These are phyloP conservation scores for Aspergillus ellipticus DNA, from an alignment of 495 filamentous ascomycete species.

Conservation along the genomic window DNA sequence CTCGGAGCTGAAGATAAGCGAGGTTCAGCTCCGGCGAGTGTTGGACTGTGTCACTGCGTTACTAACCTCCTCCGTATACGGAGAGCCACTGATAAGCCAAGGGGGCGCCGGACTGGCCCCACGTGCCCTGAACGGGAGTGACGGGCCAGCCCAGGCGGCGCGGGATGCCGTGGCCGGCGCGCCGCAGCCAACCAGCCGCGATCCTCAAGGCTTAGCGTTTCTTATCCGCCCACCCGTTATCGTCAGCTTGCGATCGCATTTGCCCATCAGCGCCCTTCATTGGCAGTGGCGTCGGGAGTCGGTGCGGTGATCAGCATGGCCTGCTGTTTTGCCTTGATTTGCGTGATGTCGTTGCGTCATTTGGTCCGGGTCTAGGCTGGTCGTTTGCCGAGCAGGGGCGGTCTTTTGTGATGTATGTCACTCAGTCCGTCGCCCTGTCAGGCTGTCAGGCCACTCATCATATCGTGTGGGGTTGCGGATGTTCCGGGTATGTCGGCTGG, in stretches of 20 bases:
- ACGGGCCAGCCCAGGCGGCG: not conserved
- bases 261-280: not conserved
- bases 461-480: no score
- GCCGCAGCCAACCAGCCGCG: not conserved
- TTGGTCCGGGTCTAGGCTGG: not conserved
- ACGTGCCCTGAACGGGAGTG: not conserved
- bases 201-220: not conserved
- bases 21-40: not conserved
- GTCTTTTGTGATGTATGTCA: not conserved
- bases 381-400: no score
- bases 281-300: not conserved
- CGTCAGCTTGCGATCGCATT: not conserved
- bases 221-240: not conserved
- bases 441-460: not conserved
- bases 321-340: not conserved
- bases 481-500: no score
- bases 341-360: not conserved
- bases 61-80: not conserved
- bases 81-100: not conserved
- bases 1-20: not conserved
- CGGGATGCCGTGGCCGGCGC: not conserved
- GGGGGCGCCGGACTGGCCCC: not conserved
- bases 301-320: not conserved
- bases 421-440: not conserved
- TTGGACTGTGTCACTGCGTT: no score